A percentile compares a stretch with the other conserved stretches of the same genome.
These are phyloP conservation scores for Penicillium sp. DNA, from an alignment of 2,329 filamentous ascomycete species.

Conservation along the genomic window DNA sequence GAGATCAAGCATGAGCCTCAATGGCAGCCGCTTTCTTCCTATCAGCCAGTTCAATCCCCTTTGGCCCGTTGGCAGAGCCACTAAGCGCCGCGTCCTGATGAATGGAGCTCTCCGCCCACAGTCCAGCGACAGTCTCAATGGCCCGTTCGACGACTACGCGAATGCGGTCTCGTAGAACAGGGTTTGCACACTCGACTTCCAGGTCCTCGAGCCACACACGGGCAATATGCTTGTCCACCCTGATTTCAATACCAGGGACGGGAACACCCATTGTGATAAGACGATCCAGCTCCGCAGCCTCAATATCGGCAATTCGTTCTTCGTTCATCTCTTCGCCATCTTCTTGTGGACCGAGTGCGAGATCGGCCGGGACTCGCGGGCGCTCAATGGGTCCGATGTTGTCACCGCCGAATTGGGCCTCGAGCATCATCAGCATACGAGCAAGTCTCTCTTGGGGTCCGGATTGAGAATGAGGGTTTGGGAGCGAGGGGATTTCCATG, in stretches of 20 bases:
- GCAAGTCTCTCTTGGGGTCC: slow-evolving; percentile 74
- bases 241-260: slow-evolving; percentile 83
- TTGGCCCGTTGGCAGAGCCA: slow-evolving; percentile 22
- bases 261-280: slow-evolving; percentile 83
- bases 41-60: slow-evolving; percentile 18
- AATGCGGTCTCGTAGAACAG: slow-evolving; percentile 78
- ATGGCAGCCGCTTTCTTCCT: slow-evolving; percentile 25
- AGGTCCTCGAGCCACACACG: slow-evolving; percentile 89
- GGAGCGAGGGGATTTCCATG: slow-evolving; percentile 43
- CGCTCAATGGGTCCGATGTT: slow-evolving; percentile 69
- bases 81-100: slow-evolving; percentile 24
- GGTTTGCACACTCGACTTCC: slow-evolving; percentile 81
- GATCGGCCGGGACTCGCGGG: slow-evolving; percentile 50
- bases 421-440: slow-evolving; percentile 90
- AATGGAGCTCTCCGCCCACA: slow-evolving; percentile 48
- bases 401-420: slow-evolving; percentile 91
- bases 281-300: slow-evolving; percentile 69
- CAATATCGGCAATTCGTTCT: slow-evolving; percentile 54
- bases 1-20: slow-evolving; percentile 26
- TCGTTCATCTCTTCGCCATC: slow-evolving; percentile 41
- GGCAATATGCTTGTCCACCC: slow-evolving; percentile 82
- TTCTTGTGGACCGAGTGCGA: slow-evolving; percentile 18
- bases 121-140: slow-evolving; percentile 78
- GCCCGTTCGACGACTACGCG: slow-evolving; percentile 86
- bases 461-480: slow-evolving; percentile 73